These are phyloP conservation scores for Atkinsonella hypoxylon DNA, from an alignment of 2,329 filamentous ascomycete species.

Conservation along the genomic window DNA sequence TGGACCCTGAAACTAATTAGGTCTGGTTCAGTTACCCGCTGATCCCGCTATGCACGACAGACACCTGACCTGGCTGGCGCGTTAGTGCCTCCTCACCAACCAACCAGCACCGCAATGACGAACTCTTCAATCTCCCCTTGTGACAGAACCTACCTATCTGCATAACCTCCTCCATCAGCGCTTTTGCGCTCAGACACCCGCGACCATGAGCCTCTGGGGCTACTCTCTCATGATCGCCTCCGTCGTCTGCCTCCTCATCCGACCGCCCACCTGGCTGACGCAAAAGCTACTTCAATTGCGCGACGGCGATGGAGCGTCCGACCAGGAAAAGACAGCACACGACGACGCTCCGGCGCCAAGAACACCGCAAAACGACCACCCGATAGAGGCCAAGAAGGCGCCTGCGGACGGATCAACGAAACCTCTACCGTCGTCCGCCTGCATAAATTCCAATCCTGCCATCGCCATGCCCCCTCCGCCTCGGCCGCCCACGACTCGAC, in stretches of 20 bases:
- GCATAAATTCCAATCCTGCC: constrained; percentile 23
- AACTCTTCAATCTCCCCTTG: not conserved
- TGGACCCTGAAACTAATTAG: too few relatives aligned
- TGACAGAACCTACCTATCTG: too few relatives aligned
- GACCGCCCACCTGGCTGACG: constrained; percentile 36
- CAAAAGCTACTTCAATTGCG: constrained; percentile 17
- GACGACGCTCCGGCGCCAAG: constrained; percentile 1
- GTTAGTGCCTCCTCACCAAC: too few relatives aligned
- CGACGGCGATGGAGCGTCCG: constrained; percentile 1
- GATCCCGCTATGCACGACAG: too few relatives aligned
- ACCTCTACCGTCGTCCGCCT: constrained; percentile 4
- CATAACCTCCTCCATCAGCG: not conserved
- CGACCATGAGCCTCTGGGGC: constrained; percentile 31
- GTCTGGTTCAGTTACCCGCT: too few relatives aligned
- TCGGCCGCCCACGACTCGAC: constrained; percentile 18
- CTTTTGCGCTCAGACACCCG: not conserved
- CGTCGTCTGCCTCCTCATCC: constrained; percentile 43
- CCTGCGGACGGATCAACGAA: not conserved
- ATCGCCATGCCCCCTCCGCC: constrained; percentile 28
- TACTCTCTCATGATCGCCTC: constrained; percentile 52
- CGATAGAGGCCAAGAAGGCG: not conserved
- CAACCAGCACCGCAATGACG: too few relatives aligned
- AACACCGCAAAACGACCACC: not conserved
- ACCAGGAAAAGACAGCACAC: not conserved
- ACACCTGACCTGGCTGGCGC: too few relatives aligned